Evolutionary conservation across 352 stramenopile genomes (phyloP).

Genomic region (Pseudoperonospora humuli): DNA sequence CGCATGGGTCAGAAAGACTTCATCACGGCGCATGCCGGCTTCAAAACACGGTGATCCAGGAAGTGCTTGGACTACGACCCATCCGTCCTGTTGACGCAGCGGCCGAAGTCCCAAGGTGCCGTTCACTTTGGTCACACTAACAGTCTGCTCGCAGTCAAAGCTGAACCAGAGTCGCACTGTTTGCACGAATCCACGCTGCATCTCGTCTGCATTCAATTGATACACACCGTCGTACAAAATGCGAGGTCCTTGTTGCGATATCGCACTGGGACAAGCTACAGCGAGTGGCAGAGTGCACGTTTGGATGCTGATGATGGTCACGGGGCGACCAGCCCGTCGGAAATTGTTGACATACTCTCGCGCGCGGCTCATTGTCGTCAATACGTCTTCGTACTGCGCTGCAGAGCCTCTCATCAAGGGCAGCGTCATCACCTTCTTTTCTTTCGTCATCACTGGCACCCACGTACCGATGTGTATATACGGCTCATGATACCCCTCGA

Average conservation of each 20-base stretch:
- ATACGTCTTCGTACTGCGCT: slow-evolving; percentile 60
- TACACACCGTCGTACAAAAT: slow-evolving; percentile 64
- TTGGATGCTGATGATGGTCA: slow-evolving; percentile 67
- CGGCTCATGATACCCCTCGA: slow-evolving; percentile 40
- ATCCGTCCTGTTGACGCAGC: slow-evolving; percentile 66
- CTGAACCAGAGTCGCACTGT: slow-evolving; percentile 65
- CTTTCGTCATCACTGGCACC: slow-evolving; percentile 51
- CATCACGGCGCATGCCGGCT: too few relatives aligned
- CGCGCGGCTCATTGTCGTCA: slow-evolving; percentile 55
- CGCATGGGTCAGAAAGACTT: slow-evolving; percentile 75
- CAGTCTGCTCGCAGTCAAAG: slow-evolving; percentile 71
- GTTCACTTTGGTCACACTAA: slow-evolving; percentile 72
- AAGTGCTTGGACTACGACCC: slow-evolving; percentile 67
- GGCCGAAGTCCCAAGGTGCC: slow-evolving; percentile 60
- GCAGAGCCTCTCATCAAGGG: slow-evolving; percentile 8
- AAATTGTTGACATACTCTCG: slow-evolving; percentile 65
- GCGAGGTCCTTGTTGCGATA: slow-evolving; percentile 46
- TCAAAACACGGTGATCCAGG: too few relatives aligned
- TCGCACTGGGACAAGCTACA: slow-evolving; percentile 50
- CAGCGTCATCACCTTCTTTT: slow-evolving; percentile 22
- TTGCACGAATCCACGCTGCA: slow-evolving; percentile 55
- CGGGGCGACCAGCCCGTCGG: slow-evolving; percentile 35
- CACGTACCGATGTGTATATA: slow-evolving; percentile 76
- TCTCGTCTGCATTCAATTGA: slow-evolving; percentile 37
- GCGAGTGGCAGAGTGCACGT: slow-evolving; percentile 54